Conservation (phyloP, 1,284 basidiomycete genomes). For the Gymnopus androsaceus region DNA sequence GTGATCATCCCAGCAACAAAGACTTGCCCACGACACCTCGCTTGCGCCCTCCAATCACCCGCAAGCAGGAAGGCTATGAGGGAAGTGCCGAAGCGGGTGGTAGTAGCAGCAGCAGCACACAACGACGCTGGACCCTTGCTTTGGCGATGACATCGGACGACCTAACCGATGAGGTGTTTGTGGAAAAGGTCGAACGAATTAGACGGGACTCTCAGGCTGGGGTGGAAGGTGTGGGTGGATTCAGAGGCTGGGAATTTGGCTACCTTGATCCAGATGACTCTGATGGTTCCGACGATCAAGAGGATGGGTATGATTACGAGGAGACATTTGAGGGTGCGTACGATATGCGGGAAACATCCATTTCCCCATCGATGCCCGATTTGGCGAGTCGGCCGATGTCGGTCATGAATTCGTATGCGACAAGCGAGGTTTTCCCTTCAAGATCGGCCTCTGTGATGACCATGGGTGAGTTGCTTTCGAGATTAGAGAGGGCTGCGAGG, state of each 20-base stretch:
- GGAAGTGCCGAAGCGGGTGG: background rate
- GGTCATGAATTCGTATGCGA: no score
- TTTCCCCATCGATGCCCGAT: constrained; percentile 5
- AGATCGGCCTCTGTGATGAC: background rate
- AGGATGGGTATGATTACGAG: constrained; percentile 21
- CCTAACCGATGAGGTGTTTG: constrained; percentile 48
- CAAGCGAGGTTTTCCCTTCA: background rate
- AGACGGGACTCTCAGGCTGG: constrained; percentile 23
- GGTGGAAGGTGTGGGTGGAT: constrained; percentile 9
- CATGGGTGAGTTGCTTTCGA: background rate
- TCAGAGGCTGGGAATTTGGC: constrained; percentile 12
- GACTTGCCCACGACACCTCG: background rate
- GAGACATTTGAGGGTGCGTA: constrained; percentile 4
- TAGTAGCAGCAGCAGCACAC: constrained; percentile 1
- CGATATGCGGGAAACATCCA: no score
- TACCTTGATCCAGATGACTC: constrained; percentile 8
- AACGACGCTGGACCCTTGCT: constrained; percentile 41
- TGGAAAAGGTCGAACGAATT: constrained; percentile 46
- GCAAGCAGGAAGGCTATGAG: background rate
- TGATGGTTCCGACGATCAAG: constrained; percentile 23
- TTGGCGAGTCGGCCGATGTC: background rate
- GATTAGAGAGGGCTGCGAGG: background rate
- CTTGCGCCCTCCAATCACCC: background rate
- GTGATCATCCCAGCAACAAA: background rate
- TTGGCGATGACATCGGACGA: constrained; percentile 51